Percentiles rank a stretch among this genome's conserved stretches.
These are phyloP conservation scores for thale cress (Arabidopsis thaliana) DNA, from an alignment of 345 rosid species.

Conservation along the genomic window DNA sequence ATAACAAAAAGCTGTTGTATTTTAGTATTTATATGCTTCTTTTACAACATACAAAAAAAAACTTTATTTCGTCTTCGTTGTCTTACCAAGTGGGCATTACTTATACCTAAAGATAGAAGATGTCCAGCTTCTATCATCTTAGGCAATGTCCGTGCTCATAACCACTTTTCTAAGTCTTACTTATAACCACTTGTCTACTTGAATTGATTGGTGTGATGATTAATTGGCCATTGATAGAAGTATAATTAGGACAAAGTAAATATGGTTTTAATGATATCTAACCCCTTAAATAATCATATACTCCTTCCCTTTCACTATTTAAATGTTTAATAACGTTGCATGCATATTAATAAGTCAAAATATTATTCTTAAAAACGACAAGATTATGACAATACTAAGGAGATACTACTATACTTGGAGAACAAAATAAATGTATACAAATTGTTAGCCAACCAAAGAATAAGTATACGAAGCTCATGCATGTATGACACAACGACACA, in stretches of 20 bases:
- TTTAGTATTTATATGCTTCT: background rate
- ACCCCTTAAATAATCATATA: background rate
- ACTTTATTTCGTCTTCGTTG: background rate
- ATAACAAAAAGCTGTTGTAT: background rate
- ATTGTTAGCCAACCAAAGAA: conserved; percentile 2
- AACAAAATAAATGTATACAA: conserved; percentile 15
- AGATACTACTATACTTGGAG: background rate
- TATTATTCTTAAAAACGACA: conserved; percentile 19
- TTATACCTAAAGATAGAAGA: background rate
- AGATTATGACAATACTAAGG: background rate
- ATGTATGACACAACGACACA: conserved; percentile 3
- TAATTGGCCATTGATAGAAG: conserved; percentile 7
- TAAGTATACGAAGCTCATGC: background rate
- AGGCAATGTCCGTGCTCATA: conserved; percentile 23
- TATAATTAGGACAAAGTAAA: background rate
- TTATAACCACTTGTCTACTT: conserved; percentile 17
- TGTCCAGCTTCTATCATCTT: conserved; percentile 18
- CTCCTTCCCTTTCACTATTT: background rate
- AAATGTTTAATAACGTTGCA: background rate
- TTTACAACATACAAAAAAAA: too few relatives aligned
- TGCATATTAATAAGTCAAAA: background rate
- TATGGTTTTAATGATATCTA: background rate
- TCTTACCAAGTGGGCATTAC: conserved; percentile 19
- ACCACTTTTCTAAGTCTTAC: conserved; percentile 18
- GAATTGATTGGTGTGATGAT: conserved; percentile 21